Evolutionary conservation across 1,284 basidiomycete genomes (phyloP), one percentile per base, ranked within the genome.

Genomic region (Boletus sp.): DNA sequence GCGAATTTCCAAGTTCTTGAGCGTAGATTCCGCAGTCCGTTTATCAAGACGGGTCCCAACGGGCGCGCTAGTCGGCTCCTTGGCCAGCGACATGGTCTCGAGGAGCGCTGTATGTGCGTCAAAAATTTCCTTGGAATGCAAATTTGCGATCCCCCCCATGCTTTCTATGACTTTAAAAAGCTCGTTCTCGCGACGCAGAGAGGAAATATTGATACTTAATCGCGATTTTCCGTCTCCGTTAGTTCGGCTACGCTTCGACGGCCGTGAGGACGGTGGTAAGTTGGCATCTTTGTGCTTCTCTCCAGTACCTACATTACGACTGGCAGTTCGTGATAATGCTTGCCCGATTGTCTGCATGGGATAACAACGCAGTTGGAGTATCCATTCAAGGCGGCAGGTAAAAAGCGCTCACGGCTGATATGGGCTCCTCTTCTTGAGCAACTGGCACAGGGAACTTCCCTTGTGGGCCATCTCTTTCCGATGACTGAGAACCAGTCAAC

Each of bases 111-210:
- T 71, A 57, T 90, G 84, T 10, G 74, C 76, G 34, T 84, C 81
- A 49, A 74, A 76, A 56, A 90, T 76, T 46, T 87, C 83, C 53
- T 81, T 88, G 14, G 76, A 75, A 51, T 81, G 79, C 17, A 76
- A 71, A 57, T 83, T 83, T 29, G 75, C 67, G 27, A 89, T 79
- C 0, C 87, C 87, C 6, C 82, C 81, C 48, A 77, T 68, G 27
- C 71, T 72, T 51, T 81, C 73, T 13, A 91, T 65, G 10, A 90
- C 72, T 26, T 77, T 79, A 39, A 80, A 62, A 36, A 90, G 66
- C 64, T 91, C 88, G 53, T 85, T 88, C 67, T 90, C 85, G 22
- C 88, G 78, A 9, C 88, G 81, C 22, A 86, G 69, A 52, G 82
- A 76, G 12, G 88, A 84, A 13, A 91, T 77, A 55, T 89, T 91